Evolutionary conservation across 768 basidiomycete genomes (phyloP), one percentile per base, ranked within the genome.

Genomic region (Austroboletus festivus): DNA sequence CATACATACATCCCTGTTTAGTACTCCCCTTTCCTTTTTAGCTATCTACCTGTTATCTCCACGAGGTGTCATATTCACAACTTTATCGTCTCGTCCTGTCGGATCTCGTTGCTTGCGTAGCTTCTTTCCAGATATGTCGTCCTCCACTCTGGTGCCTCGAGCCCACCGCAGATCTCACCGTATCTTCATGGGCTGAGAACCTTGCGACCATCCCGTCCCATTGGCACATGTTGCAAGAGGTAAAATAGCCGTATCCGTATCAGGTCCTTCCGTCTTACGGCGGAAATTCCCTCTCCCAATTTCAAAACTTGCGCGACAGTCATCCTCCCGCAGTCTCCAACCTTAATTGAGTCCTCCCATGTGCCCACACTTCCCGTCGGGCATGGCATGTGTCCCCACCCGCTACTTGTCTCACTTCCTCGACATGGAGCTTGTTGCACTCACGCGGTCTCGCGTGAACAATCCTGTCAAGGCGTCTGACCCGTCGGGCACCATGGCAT

Each of bases 21-120:
- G 52, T 34, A 53, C 54, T 30, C 39, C 40, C 51, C 33, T 4
- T 45, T 50, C 57, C 50, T 48, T 53, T 64, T 60, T 50, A 40
- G 54, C 57, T 45, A 59, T 57, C 46, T 51, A 52, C 45, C 41
- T 61, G 62, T 57, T 69, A 67, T 65, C 62, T 64, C 68, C 61
- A 67, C 60, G 57, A 69, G 65, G 65, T 52, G 43, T 50, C 50
- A 40, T 49, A 42, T 58, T 55, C 51, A 48, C 48, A 53, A 46
- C 52, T 38, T 50, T 57, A 47, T 57, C 52, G 51, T 54, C 51
- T 56, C 40, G 44, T 41, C 44, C 38, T 53, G 53, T 54, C 67
- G 57, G 59, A 68, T 66, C 67, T 69, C 49, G 62, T 40, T 35
- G 42, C 7, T 54, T 54, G 56, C 55, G 46, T 51, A 54, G 49